Evolutionary conservation across 1,139 yeast genomes (phyloP).

Genomic region (Casaregolazyma suthepensis): DNA sequence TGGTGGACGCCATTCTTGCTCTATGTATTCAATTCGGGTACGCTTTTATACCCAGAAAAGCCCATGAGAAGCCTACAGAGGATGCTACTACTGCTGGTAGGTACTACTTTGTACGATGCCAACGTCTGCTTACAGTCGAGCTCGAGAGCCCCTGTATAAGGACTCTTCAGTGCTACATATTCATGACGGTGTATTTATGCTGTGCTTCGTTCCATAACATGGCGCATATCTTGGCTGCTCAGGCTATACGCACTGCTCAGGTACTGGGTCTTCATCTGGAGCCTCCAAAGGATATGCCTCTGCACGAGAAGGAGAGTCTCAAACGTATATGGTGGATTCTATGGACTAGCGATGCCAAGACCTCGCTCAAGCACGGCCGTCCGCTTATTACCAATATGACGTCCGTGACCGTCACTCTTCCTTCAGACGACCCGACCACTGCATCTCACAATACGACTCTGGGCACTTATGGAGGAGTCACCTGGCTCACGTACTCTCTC

Average conservation of each 20-base stretch:
- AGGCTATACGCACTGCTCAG: background rate
- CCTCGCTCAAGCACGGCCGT: background rate
- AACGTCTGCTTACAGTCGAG: background rate
- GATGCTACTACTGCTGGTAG: background rate
- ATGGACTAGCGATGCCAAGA: background rate
- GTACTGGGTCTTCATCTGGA: background rate
- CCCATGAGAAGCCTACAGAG: background rate
- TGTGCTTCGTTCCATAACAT: background rate
- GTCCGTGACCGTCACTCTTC: background rate
- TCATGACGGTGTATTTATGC: background rate
- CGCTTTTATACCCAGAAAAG: background rate
- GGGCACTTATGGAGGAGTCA: background rate
- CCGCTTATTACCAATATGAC: background rate
- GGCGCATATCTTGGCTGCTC: background rate
- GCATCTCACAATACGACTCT: background rate
- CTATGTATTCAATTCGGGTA: background rate
- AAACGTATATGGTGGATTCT: background rate
- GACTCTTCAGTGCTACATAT: background rate
- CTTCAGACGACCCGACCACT: background rate
- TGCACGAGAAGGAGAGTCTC: background rate
- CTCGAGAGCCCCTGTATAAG: background rate
- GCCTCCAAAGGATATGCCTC: background rate
- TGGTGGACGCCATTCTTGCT: background rate
- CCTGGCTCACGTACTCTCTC: background rate
- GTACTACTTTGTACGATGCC: background rate